Evolutionary conservation across 495 filamentous ascomycete species (phyloP).

Genomic region (Cercophora newfieldiana): DNA sequence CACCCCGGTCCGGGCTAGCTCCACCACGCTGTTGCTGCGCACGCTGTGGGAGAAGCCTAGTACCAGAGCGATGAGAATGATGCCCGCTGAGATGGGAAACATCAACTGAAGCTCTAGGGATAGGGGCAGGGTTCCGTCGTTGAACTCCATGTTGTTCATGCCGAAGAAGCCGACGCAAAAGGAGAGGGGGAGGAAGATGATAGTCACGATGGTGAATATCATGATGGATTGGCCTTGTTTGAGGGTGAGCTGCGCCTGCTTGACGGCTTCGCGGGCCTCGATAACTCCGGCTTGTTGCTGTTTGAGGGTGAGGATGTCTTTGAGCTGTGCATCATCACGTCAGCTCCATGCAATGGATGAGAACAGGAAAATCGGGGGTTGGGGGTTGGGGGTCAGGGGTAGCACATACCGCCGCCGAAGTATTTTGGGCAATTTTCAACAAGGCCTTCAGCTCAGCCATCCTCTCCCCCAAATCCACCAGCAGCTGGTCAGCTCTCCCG

Average conservation of each 20-base stretch:
- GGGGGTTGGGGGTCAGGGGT: not conserved
- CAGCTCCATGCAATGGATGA: too few species aligned
- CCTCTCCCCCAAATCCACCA: constrained; percentile 21
- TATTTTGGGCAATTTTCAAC: constrained; percentile 28
- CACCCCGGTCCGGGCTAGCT: constrained; percentile 14
- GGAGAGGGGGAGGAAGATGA: constrained; percentile 50
- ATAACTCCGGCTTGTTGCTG: constrained; percentile 65
- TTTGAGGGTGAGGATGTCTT: constrained; percentile 59
- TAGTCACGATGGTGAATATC: constrained; percentile 66
- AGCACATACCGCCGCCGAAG: constrained; percentile 20
- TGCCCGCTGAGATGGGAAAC: constrained; percentile 35
- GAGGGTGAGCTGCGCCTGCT: constrained; percentile 58
- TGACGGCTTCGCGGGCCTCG: constrained; percentile 57
- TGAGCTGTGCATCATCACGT: constrained; percentile 28
- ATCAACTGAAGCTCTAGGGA: constrained; percentile 32
- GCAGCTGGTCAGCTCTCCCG: constrained; percentile 21
- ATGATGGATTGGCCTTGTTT: constrained; percentile 62
- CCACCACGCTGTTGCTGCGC: constrained; percentile 18
- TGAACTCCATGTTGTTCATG: constrained; percentile 40
- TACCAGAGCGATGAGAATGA: constrained; percentile 35
- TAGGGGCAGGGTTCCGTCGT: constrained; percentile 24
- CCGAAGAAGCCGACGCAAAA: constrained; percentile 43
- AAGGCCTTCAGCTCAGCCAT: constrained; percentile 29
- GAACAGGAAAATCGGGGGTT: not conserved
- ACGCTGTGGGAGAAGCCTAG: constrained; percentile 35